These are phyloP conservation scores for Royoungia palumana DNA, from an alignment of 768 basidiomycete genomes.

Conservation along the genomic window DNA sequence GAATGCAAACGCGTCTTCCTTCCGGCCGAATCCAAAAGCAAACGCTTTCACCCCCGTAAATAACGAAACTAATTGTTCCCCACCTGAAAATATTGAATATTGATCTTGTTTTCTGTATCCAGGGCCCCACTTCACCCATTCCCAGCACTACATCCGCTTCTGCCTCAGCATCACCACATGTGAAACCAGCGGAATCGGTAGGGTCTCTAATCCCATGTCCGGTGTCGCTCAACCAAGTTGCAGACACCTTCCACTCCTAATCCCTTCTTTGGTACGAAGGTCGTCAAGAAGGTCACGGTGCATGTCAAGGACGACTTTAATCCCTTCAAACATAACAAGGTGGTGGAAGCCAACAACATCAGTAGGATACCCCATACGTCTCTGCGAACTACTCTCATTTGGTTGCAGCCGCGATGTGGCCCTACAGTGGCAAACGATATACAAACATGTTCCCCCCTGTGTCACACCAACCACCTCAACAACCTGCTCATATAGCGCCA, in stretches of 20 bases:
- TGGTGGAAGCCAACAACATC: constrained; percentile 68
- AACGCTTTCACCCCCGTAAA: constrained; percentile 70
- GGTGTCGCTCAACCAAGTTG: constrained; percentile 10
- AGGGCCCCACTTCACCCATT: constrained; percentile 49
- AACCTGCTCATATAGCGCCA: constrained; percentile 62
- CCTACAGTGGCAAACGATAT: constrained; percentile 87
- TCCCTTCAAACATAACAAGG: constrained; percentile 87
- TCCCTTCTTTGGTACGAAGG: constrained; percentile 85
- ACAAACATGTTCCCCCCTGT: constrained; percentile 69
- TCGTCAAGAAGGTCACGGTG: constrained; percentile 72
- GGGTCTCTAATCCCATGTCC: constrained; percentile 9
- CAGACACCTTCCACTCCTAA: constrained; percentile 57
- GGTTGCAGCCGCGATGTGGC: constrained; percentile 69
- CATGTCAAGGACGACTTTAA: constrained; percentile 97
- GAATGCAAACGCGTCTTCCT: constrained; percentile 88
- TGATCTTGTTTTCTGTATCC: constrained; percentile 11
- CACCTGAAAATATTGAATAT: constrained; percentile 17
- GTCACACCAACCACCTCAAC: constrained; percentile 58
- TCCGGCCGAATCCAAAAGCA: constrained; percentile 85
- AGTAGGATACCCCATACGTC: constrained; percentile 46
- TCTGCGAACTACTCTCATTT: neutral
- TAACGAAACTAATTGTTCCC: constrained; percentile 11
- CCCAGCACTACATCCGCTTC: constrained; percentile 40
- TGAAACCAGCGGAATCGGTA: constrained; percentile 55
- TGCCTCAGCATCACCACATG: constrained; percentile 58